phyloP scores from a whole-genome alignment of 768 basidiomycete species.

The Leucocoprinus birnbaumii region DNA sequence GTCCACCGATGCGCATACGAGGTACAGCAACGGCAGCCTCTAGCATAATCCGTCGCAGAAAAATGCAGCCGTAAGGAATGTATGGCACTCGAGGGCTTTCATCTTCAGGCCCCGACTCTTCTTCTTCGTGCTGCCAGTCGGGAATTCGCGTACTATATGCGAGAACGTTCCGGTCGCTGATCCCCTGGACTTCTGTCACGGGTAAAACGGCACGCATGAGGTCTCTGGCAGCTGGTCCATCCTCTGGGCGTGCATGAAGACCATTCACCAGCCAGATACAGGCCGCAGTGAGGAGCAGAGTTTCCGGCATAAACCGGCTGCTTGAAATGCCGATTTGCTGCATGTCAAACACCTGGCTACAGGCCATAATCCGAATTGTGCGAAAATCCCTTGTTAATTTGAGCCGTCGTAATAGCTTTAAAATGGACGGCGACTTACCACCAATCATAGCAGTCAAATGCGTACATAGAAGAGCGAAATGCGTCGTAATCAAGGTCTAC shows the following conservation, averaged over 20 bases:
- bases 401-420: too few species aligned
- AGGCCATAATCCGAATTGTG: neutral
- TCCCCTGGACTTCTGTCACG: too few species aligned
- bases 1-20: too few species aligned
- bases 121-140: too few species aligned
- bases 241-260: slow-evolving; percentile 16
- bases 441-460: neutral
- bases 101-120: too few species aligned
- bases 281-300: slow-evolving; percentile 12
- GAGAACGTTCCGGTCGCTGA: too few species aligned
- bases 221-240: slow-evolving; percentile 11
- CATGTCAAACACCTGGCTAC: neutral
- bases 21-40: too few species aligned
- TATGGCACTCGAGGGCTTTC: too few species aligned
- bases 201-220: slow-evolving; percentile 11
- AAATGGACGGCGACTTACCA: slow-evolving; percentile 9
- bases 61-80: too few species aligned
- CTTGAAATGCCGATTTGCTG: neutral
- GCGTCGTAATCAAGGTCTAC: neutral
- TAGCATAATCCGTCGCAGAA: too few species aligned
- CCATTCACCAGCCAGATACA: slow-evolving; percentile 15
- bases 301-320: too few species aligned
- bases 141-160: too few species aligned
- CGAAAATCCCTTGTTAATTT: neutral
- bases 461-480: neutral